These are phyloP conservation scores for Pseudoscleropodium purum DNA, from an alignment of 225 moss, liverwort and hornwort species.

Conservation along the genomic window DNA sequence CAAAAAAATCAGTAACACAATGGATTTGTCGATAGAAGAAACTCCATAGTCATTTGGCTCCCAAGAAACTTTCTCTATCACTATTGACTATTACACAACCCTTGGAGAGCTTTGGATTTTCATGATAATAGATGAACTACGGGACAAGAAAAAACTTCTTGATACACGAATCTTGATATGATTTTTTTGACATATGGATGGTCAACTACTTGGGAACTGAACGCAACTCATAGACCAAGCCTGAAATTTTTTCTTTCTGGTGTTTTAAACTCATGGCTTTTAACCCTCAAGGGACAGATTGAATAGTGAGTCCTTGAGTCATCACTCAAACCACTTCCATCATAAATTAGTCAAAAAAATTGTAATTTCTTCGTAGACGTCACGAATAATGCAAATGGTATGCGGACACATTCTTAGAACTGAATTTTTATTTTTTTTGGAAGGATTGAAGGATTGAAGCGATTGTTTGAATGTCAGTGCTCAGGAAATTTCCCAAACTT, in stretches of 20 bases:
- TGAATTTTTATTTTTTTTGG: not conserved
- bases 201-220: not conserved
- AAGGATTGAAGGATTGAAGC: too few relatives aligned
- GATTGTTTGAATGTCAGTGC: not conserved
- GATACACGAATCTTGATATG: not conserved
- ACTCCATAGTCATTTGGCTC: not conserved
- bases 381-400: not conserved
- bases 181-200: not conserved
- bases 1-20: not conserved
- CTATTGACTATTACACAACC: not conserved
- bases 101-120: not conserved
- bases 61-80: not conserved
- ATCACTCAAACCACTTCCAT: not conserved
- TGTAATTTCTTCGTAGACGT: too few relatives aligned
- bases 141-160: not conserved
- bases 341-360: not conserved
- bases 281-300: not conserved
- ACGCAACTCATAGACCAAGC: not conserved
- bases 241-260: not conserved
- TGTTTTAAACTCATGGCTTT: not conserved
- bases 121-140: not conserved
- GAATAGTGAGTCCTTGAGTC: not conserved
- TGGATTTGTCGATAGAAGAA: not conserved
- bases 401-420: not conserved
- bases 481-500: not conserved